phyloP scores from a whole-genome alignment of 2,329 filamentous ascomycete genomes.

The Beauveria bassiana region DNA sequence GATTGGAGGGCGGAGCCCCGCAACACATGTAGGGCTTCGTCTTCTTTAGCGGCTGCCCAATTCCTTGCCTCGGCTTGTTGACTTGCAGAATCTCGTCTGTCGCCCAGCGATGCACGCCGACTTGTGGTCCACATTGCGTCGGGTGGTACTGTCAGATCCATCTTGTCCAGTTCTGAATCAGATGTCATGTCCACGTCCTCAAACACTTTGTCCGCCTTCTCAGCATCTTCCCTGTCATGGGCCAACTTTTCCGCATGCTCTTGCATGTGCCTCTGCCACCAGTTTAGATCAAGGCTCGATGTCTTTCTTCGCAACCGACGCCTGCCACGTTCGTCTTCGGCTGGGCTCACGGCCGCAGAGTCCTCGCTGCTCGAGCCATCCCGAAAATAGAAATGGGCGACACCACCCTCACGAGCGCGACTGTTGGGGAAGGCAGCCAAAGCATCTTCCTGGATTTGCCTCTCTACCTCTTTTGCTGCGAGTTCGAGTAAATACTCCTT shows the following conservation, averaged over 20 bases:
- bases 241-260: constrained; percentile 62
- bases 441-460: constrained; percentile 69
- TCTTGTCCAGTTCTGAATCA: constrained; percentile 36
- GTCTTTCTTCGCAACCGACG: constrained; percentile 46
- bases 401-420: constrained; percentile 58
- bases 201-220: constrained; percentile 10
- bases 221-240: constrained; percentile 20
- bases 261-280: constrained; percentile 77
- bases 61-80: constrained; percentile 16
- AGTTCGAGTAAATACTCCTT: constrained; percentile 71
- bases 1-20: constrained; percentile 7
- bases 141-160: constrained; percentile 32
- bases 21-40: constrained; percentile 8
- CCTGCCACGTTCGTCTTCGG: constrained; percentile 19
- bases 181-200: constrained; percentile 25
- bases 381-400: constrained; percentile 63
- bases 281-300: constrained; percentile 55
- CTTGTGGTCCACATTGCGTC: constrained; percentile 36
- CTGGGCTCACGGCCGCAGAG: constrained; percentile 30
- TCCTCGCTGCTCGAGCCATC: constrained; percentile 54
- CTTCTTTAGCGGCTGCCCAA: constrained; percentile 18
- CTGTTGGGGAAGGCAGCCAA: constrained; percentile 71
- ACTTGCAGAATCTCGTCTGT: constrained; percentile 22
- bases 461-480: constrained; percentile 71
- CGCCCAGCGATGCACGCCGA: constrained; percentile 20